phyloP scores from a whole-genome alignment of 1,284 basidiomycete species.

The Grifola frondosa region DNA sequence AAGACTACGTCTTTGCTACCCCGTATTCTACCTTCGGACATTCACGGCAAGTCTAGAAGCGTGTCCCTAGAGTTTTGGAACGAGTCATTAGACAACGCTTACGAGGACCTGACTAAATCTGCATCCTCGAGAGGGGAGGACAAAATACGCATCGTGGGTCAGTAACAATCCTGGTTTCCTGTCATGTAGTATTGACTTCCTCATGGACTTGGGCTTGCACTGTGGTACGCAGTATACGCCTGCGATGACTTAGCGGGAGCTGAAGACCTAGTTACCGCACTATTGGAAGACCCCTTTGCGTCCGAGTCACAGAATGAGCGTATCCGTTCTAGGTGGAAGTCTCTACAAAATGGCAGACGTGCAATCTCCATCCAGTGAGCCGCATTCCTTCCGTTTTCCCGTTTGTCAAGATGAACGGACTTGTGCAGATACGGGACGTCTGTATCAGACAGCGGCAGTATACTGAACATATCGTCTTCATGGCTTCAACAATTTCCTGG shows the following conservation, averaged over 20 bases:
- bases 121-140: conserved; percentile 17
- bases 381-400: not conserved
- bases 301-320: conserved; percentile 43
- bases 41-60: conserved; percentile 5
- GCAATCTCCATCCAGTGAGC: conserved; percentile 44
- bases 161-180: conserved; percentile 18
- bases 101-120: conserved; percentile 33
- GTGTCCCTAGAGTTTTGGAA: conserved; percentile 40
- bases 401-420: not conserved
- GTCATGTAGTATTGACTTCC: too few relatives aligned
- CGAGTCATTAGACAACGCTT: conserved; percentile 35
- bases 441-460: conserved; percentile 4
- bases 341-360: conserved; percentile 16
- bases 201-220: too few relatives aligned
- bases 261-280: conserved; percentile 58
- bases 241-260: conserved; percentile 51
- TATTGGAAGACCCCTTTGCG: conserved; percentile 67
- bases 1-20: conserved; percentile 42
- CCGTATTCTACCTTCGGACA: conserved; percentile 32
- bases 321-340: conserved; percentile 47
- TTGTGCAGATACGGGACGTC: conserved; percentile 23
- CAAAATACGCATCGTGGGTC: conserved; percentile 47
- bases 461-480: conserved; percentile 40
- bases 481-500: conserved; percentile 54
- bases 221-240: conserved; percentile 52